Percentiles rank a stretch among this genome's conserved stretches.
These are phyloP conservation scores for Clonostachys byssicola DNA, from an alignment of 2,329 filamentous ascomycete species.

Conservation along the genomic window DNA sequence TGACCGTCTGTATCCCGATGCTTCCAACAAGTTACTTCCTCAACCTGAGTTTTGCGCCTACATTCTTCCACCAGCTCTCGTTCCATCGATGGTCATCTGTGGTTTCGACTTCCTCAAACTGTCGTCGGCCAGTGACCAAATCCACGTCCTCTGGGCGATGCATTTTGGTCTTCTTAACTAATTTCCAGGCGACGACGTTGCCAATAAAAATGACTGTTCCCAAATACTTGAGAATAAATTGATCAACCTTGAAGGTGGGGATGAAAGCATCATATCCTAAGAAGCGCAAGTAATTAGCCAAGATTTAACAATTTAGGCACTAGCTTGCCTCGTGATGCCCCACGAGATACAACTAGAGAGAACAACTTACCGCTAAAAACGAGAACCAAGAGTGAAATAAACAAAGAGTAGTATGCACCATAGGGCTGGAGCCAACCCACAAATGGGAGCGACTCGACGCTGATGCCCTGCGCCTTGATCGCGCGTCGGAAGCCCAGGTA, in stretches of 20 bases:
- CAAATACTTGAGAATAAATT: slow-evolving; percentile 56
- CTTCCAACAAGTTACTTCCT: too few relatives aligned
- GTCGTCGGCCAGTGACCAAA: neutral
- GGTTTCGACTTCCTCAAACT: neutral
- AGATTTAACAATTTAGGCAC: too few relatives aligned
- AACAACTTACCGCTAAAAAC: too few relatives aligned
- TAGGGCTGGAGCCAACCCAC: slow-evolving; percentile 29
- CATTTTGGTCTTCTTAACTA: neutral
- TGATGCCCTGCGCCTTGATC: slow-evolving; percentile 28
- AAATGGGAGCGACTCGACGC: slow-evolving; percentile 26
- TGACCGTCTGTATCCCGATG: too few relatives aligned
- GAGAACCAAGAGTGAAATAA: too few relatives aligned
- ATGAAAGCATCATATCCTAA: slow-evolving; percentile 53
- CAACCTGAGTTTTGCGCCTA: too few relatives aligned
- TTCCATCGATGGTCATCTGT: too few relatives aligned
- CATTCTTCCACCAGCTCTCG: too few relatives aligned
- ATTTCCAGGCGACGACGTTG: slow-evolving; percentile 64
- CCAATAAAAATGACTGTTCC: slow-evolving; percentile 37
- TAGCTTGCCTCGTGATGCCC: too few relatives aligned
- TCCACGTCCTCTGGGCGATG: neutral
- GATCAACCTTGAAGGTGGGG: slow-evolving; percentile 55
- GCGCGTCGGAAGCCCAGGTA: slow-evolving; percentile 31
- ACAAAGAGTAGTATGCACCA: slow-evolving; percentile 25
- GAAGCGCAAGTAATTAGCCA: too few relatives aligned
- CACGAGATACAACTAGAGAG: too few relatives aligned